Evolutionary conservation across 2,329 filamentous ascomycete species (phyloP).

Genomic region (Trichoderma brevicompactum): DNA sequence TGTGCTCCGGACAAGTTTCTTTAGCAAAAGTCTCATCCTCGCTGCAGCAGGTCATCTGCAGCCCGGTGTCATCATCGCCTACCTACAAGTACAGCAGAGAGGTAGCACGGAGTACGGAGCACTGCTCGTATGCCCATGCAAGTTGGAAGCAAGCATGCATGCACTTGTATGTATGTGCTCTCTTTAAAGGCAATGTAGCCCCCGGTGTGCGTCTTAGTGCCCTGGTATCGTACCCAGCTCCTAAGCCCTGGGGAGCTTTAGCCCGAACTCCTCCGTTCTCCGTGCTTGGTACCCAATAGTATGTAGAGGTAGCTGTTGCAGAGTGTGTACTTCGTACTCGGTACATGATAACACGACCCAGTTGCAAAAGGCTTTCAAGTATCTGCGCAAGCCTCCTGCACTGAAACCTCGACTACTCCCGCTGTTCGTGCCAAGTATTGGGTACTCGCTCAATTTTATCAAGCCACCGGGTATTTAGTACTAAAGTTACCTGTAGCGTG

Average conservation of each 20-base stretch:
- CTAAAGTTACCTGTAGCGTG: no score
- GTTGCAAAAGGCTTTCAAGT: background rate
- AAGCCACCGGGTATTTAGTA: no score
- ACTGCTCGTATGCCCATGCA: background rate
- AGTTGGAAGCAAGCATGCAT: background rate
- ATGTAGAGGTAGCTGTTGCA: background rate
- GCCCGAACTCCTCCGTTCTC: background rate
- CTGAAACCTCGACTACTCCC: background rate
- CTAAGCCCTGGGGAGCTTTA: background rate
- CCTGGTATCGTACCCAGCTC: background rate
- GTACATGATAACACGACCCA: background rate
- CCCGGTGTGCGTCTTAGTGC: constrained; percentile 1
- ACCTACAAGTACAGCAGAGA: no score
- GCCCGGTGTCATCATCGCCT: background rate
- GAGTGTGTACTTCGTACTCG: background rate
- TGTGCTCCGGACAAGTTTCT: background rate
- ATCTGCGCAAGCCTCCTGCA: background rate
- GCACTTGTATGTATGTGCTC: background rate
- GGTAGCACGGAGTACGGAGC: no score
- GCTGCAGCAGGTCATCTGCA: constrained; percentile 9
- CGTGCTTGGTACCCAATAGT: constrained; percentile 24
- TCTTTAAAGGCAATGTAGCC: constrained; percentile 5
- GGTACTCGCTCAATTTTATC: no score
- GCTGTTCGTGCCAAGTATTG: no score
- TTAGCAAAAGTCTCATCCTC: background rate